Base-by-base conservation (phyloP, 225 moss, liverwort and hornwort genomes). In the Polytrichum commune region DNA sequence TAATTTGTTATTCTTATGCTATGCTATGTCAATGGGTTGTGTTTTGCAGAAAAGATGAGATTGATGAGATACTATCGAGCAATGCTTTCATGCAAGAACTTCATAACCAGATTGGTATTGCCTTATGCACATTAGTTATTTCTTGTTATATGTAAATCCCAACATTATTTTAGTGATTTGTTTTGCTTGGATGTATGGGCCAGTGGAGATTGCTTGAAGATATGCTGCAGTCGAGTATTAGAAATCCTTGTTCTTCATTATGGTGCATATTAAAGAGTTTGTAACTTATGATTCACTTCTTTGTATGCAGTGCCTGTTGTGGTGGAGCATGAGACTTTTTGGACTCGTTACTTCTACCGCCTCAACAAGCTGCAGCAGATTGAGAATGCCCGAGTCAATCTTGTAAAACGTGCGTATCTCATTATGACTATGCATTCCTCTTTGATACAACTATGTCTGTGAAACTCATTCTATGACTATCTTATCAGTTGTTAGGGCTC, bases 71-170 rank as follows among this genome's bases (percentile, higher is more conserved):
- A 65, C 24, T 92, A 63, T 87, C 88, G 73, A 83, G 84, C 8
- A 93, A 93, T 77, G 79, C 82, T 24, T 96, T 93, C 73, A 96
- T 96, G 93, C 90, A 90, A 79, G 96, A 92, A 82, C 92, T 96
- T 56, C 89, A 89, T 60, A 89, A 75, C 53, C 85, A 90, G 71
- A 92, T 93, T 60, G 85, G 88, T 88, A 80, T 28, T 26, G 67
- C n/a, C 55, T 26, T 26, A 55, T 69, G 38, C 69, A 60, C 54
- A n/a, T 7, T 13, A 16, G 16, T 46, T 46, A 13, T 16, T 46
- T 46, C 46, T 46, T 13, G 46, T 46, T 13, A 46, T 0, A 46
- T 16, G 4, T 46, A 46, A 13, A 13, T 16, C 46, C 13, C 13
- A 46, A 46, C 46, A 16, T 46, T 46, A 10, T 46, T 1, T 16